Evolutionary conservation across 2,329 filamentous ascomycete species (phyloP), one percentile per base, ranked within the genome.

Genomic region (Penicillium palitans): DNA sequence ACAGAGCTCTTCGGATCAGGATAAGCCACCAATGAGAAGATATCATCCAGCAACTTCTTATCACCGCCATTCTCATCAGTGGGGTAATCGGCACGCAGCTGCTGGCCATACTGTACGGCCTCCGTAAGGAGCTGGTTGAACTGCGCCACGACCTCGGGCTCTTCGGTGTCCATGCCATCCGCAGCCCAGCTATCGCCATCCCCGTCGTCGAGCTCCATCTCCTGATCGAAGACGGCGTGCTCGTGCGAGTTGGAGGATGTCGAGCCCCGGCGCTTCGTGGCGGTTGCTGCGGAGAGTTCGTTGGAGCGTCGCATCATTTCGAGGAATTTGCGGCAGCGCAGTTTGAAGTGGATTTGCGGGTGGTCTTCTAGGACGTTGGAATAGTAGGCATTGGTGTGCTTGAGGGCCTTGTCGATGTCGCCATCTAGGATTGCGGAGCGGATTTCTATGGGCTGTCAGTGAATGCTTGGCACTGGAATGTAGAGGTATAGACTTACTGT

Each of bases 291-390:
- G 9, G 81, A 79, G 19, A 89, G 75, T 65, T 93, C 89, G 2
- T 88, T 87, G 37, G 87, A 87, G 58, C 83, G 84, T 41, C 90
- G 85, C 68, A 96, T 91, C 88, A 99, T 93, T 74, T 99, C 95
- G 60, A 98, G 88, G 73, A 98, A 97, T 72, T 95, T 96, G 60
- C 92, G 87, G 71, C 93, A 97, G 65, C 89, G 86, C 49, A 99
- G 80, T 58, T 88, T 89, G 76, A 99, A 98, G 71, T 93, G 87
- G 17, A 97, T 91, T 54, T 91, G 86, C 55, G 90, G 86, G 69
- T 96, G 91, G 24, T 90, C 84, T 47, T 85, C 82, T 19, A 99
- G 82, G 1, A 98, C 91, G 25, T 84, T 82, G 6, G 91, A 90
- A 68, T 97, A 99, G 69, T 87, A 90, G 13, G 82, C 80, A 50